A percentile compares a stretch with the other conserved stretches of the same genome.
These are phyloP conservation scores for Litchi chinensis DNA, from an alignment of 345 rosid genomes.

Conservation along the genomic window DNA sequence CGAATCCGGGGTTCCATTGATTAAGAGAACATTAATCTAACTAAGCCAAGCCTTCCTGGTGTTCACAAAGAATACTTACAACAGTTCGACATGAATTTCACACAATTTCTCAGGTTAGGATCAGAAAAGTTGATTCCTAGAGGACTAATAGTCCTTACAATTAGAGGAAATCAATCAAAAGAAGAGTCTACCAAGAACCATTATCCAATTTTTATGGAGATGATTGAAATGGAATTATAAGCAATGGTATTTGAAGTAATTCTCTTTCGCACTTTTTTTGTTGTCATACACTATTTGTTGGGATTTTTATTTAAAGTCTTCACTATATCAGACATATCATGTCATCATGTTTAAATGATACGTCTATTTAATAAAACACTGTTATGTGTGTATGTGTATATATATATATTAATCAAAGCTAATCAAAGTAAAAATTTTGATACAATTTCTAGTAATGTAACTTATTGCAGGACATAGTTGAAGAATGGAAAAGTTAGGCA, in stretches of 20 bases:
- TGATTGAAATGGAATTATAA: not conserved
- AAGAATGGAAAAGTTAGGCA: slow-evolving; percentile 9
- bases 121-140: slow-evolving; percentile 15
- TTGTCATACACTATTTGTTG: no score
- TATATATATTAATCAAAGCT: no score
- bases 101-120: slow-evolving; percentile 17
- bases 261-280: not conserved
- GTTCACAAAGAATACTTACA: slow-evolving; percentile 14
- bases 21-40: slow-evolving; percentile 7
- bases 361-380: no score
- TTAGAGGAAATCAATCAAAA: not conserved
- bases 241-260: slow-evolving; percentile 25
- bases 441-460: no score
- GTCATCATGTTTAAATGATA: no score
- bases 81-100: slow-evolving; percentile 22
- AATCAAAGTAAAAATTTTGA: no score
- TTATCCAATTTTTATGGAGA: not conserved
- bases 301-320: no score
- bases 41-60: slow-evolving; percentile 6
- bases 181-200: not conserved
- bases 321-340: not conserved
- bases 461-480: slow-evolving; percentile 6
- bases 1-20: slow-evolving; percentile 3
- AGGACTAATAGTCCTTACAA: slow-evolving; percentile 21
- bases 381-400: no score